Conservation (phyloP, 78 protist species). For the Dictyostelium purpureum region DNA sequence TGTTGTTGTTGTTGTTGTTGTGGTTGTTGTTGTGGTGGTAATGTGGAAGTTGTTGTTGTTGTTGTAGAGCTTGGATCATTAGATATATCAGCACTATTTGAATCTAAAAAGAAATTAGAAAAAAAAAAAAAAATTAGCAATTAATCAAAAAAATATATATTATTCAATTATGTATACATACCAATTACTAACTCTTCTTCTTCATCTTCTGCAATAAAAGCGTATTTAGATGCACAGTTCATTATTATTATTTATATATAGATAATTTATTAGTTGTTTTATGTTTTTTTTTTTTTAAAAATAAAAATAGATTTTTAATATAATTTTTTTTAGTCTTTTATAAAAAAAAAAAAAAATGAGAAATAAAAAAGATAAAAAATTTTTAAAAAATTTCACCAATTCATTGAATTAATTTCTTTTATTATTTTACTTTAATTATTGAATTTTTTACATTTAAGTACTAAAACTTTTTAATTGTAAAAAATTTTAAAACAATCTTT, state of each 20-base stretch:
- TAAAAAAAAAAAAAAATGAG: background rate
- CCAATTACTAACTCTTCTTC: slow-evolving; percentile 45
- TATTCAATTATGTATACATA: background rate
- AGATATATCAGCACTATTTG: background rate
- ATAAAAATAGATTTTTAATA: background rate
- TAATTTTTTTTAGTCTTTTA: too few species aligned
- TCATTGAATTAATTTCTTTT: background rate
- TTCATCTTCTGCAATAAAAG: slow-evolving; percentile 19
- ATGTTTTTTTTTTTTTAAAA: background rate
- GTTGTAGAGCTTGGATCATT: background rate
- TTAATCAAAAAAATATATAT: background rate
- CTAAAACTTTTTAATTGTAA: too few species aligned
- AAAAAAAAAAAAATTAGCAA: background rate
- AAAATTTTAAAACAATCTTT: too few species aligned
- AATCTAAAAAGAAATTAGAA: background rate
- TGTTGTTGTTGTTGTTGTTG: background rate
- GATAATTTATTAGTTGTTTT: background rate
- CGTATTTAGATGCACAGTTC: slow-evolving; percentile 11
- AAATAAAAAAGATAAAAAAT: background rate
- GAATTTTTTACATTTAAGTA: too few species aligned
- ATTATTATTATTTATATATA: background rate
- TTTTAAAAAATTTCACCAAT: background rate
- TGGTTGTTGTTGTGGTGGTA: background rate
- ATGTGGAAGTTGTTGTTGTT: background rate
- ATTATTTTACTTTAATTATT: too few species aligned